Evolutionary conservation across 768 basidiomycete genomes (phyloP), one percentile per base, ranked within the genome.

Genomic region (Lentinus tigrinus): DNA sequence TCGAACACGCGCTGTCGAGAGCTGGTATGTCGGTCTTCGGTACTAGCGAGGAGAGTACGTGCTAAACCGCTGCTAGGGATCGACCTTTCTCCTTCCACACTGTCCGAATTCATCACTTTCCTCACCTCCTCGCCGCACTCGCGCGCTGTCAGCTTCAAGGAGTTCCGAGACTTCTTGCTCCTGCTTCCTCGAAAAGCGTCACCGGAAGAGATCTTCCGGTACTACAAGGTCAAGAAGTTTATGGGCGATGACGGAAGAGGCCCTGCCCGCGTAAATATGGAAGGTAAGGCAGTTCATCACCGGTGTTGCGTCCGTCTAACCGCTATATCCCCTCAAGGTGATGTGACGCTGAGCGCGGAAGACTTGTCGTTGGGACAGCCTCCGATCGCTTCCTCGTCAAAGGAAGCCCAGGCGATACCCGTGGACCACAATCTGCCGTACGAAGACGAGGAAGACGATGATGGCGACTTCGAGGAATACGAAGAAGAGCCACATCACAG

Each of bases 81-180:
- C 59, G 76, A 77, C 56, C 78, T 93, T 51, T 81, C 85, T 4
- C 79, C 85, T 27, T 73, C 78, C 23, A 91, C 86, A n/a, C 74
- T 95, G 27, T 72, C 81, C 40, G 91, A 97, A 57, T 93, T 97
- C 70, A 90, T 95, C 73, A 77, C 83, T 34, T 86, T 80, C 67
- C 79, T 96, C 58, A 85, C 93, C 8, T 77, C 82, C n/a, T 84
- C 87, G 39, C 81, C 86, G 13, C 80, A 87, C 63, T 84, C 87
- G 10, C 83, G 83, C 72, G 75, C 77, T 47, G 82, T 96, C 72
- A 85, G 79, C 58, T 98, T 96, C 74, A 76, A 79, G 52, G 88
- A 95, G 67, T 97, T 96, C 70, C 81, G 95, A 40, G 90, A 96
- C 74, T 95, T 93, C 72, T 80, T 97, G 57, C 81, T 96, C 39